Conservation (phyloP, 164 flowering plant genomes). For the Brasenia schreberi region DNA sequence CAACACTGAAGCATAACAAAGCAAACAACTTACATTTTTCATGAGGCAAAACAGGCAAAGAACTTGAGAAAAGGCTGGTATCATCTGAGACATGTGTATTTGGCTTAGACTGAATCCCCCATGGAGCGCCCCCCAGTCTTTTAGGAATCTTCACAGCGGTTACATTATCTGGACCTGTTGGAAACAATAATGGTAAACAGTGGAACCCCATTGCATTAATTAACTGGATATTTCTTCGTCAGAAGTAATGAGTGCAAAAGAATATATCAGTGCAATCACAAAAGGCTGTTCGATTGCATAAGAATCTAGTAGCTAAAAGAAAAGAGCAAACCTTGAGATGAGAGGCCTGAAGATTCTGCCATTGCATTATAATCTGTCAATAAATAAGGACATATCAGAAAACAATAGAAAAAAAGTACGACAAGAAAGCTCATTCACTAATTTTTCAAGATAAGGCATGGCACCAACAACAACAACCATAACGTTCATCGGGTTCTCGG, state of each 20-base stretch:
- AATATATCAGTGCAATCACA: slow-evolving; percentile 2
- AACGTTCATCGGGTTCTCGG: not conserved
- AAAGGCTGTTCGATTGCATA: slow-evolving; percentile 21
- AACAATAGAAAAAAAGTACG: not conserved
- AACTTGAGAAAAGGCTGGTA: slow-evolving; percentile 75
- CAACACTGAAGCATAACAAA: not conserved
- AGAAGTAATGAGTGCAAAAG: too few species aligned
- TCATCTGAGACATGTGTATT: slow-evolving; percentile 45
- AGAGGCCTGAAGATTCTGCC: not conserved
- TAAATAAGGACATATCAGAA: not conserved
- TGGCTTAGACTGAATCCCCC: slow-evolving; percentile 31
- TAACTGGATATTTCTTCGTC: not conserved
- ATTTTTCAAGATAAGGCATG: not conserved
- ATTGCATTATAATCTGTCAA: not conserved
- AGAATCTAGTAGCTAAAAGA: not conserved
- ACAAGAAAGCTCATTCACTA: not conserved
- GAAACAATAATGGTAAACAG: not conserved
- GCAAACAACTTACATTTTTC: slow-evolving; percentile 42
- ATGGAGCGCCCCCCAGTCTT: slow-evolving; percentile 26
- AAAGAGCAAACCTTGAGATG: not conserved
- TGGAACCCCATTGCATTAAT: slow-evolving; percentile 10
- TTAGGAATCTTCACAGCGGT: slow-evolving; percentile 6
- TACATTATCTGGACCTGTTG: not conserved
- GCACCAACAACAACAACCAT: not conserved
- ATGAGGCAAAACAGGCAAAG: slow-evolving; percentile 86